Base-by-base conservation (phyloP, 2,329 filamentous ascomycete species). In the Ilyonectria mors-panacis region DNA sequence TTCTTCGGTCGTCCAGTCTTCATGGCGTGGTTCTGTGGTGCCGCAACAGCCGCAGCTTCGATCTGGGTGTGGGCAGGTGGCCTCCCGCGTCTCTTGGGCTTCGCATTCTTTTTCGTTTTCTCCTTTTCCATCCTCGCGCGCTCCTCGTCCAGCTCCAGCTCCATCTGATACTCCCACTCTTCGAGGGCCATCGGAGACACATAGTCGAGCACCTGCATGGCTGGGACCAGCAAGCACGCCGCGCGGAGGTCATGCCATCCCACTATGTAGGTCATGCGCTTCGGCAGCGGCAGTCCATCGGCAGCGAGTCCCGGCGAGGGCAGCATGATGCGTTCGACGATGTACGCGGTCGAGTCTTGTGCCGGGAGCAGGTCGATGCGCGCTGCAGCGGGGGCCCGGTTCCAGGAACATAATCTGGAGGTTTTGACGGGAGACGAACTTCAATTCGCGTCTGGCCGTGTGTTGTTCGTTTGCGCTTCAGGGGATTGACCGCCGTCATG, bases 161-260 rank as follows among this genome's bases (percentile, higher is more conserved):
- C 82, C 15, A 81, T 78, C 2, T 80, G 75, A 59, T 82, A 85
- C 68, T 90, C 88, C 81, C 85, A 92, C 0, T 88, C 82, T 74
- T 92, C 89, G 3, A 90, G 71, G 10, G 82, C 83, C 12, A 81
- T 79, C 2, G 86, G 85, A 0, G 89, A 90, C 8, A 91, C 88
- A 68, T 89, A 91, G 35, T 91, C 85, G 13, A 87, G 80, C 6
- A 89, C 82, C 66, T 82, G 62, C 80, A 83, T 80, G 72, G 85
- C 73, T 70, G 81, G 83, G 2, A 90, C 80, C 3, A 84, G 72
- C 53, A 85, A 76, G 19, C 83, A 81, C 44, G 85, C 86, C 0
- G 83, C 82, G 0, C 86, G 86, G 1, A 85, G 75, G 66, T 89
- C 87, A 26, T 78, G 81, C 84, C 87, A 89, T 7, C 85, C 85